These are phyloP conservation scores for Ogataea siamensis DNA, from an alignment of 805 yeast species.

Conservation along the genomic window DNA sequence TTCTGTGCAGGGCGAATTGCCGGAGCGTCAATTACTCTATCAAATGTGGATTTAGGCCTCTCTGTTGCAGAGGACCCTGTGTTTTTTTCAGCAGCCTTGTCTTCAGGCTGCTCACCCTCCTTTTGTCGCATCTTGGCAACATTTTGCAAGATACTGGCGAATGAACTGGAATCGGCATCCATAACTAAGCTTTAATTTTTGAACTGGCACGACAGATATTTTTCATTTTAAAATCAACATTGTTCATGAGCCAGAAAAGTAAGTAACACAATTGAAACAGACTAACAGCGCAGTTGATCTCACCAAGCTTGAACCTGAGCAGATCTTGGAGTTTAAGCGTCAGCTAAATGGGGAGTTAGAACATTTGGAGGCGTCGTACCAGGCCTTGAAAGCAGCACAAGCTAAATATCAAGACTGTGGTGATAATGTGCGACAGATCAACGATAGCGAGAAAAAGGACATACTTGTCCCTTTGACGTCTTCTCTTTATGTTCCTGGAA, in stretches of 20 bases:
- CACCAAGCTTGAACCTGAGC: slow-evolving; percentile 73
- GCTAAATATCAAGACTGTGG: slow-evolving; percentile 79
- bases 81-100: not conserved
- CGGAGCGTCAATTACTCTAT: slow-evolving; percentile 8
- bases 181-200: slow-evolving; percentile 1
- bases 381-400: slow-evolving; percentile 81
- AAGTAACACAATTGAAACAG: slow-evolving; percentile 5
- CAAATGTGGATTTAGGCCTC: slow-evolving; percentile 8
- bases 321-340: slow-evolving; percentile 76
- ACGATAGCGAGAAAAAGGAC: slow-evolving; percentile 40
- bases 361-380: slow-evolving; percentile 79
- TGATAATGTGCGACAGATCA: slow-evolving; percentile 58
- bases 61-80: not conserved
- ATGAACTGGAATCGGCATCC: slow-evolving; percentile 49
- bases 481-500: slow-evolving; percentile 88
- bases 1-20: not conserved
- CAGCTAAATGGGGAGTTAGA: slow-evolving; percentile 82
- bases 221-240: not conserved
- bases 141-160: slow-evolving; percentile 70
- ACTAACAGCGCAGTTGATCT: slow-evolving; percentile 47
- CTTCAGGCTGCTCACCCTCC: slow-evolving; percentile 4
- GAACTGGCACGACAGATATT: slow-evolving; percentile 6
- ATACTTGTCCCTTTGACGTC: slow-evolving; percentile 85
- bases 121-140: slow-evolving; percentile 57
- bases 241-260: slow-evolving; percentile 19